These are phyloP conservation scores for Camellia sinensis DNA, from an alignment of 148 eudicot species.

Conservation along the genomic window DNA sequence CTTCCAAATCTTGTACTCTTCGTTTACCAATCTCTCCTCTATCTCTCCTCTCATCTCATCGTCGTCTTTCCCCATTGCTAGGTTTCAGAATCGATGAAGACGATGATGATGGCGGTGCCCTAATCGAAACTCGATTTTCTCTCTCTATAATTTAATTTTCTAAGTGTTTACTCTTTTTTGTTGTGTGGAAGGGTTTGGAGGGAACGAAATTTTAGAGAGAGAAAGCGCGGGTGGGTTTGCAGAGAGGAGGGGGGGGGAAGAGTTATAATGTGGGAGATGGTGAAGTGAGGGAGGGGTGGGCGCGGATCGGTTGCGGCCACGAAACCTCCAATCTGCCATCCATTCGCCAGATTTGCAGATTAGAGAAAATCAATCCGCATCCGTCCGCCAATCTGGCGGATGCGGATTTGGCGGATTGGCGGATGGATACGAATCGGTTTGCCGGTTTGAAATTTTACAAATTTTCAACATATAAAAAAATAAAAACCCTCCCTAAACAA, in stretches of 20 bases:
- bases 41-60: constrained; percentile 69
- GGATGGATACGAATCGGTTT: too few relatives aligned
- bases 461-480: too few relatives aligned
- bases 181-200: not conserved
- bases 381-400: too few relatives aligned
- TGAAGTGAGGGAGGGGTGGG: too few relatives aligned
- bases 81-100: not conserved
- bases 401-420: too few relatives aligned
- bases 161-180: not conserved
- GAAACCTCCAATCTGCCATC: too few relatives aligned
- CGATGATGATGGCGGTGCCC: not conserved
- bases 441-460: too few relatives aligned
- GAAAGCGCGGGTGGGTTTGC: not conserved
- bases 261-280: too few relatives aligned
- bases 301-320: too few relatives aligned
- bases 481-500: too few relatives aligned
- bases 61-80: constrained; percentile 68
- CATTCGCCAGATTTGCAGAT: too few relatives aligned
- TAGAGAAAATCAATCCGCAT: too few relatives aligned
- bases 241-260: not conserved
- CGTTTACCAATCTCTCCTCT: constrained; percentile 77
- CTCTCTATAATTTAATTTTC: not conserved
- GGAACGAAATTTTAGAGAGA: constrained; percentile 4
- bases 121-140: not conserved
- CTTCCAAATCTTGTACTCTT: constrained; percentile 93